Percentiles rank a stretch among this genome's conserved stretches.
phyloP scores from a whole-genome alignment of 2,329 filamentous ascomycete genomes.

The Stagonosporopsis chrysanthemi region DNA sequence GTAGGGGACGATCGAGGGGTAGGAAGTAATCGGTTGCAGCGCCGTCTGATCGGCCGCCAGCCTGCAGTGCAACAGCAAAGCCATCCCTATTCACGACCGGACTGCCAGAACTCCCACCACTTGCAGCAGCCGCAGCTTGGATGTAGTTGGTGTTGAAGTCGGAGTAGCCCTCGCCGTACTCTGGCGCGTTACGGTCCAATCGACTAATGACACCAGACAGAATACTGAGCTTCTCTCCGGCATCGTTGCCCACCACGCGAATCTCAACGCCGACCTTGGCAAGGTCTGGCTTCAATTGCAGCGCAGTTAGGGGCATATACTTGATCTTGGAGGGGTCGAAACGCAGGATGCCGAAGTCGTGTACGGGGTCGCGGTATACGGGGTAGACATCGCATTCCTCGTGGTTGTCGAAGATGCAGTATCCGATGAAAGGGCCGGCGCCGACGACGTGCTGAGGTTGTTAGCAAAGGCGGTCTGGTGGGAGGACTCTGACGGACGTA shows the following conservation, averaged over 20 bases:
- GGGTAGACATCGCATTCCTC: conserved; percentile 95
- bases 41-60: conserved; percentile 90
- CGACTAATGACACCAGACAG: conserved; percentile 96
- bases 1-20: conserved; percentile 86
- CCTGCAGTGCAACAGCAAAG: conserved; percentile 89
- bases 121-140: conserved; percentile 95
- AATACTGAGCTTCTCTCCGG: conserved; percentile 97
- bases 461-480: conserved; percentile 28
- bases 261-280: conserved; percentile 93
- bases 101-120: conserved; percentile 96
- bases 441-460: conserved; percentile 80
- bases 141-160: conserved; percentile 98
- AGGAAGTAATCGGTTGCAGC: conserved; percentile 98
- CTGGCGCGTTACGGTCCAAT: conserved; percentile 93
- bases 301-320: conserved; percentile 88
- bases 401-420: conserved; percentile 98
- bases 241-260: conserved; percentile 96
- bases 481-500: conserved; percentile 21
- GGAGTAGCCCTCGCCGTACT: conserved; percentile 94
- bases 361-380: conserved; percentile 96
- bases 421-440: conserved; percentile 95
- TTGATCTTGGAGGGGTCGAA: conserved; percentile 97
- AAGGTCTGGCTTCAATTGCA: conserved; percentile 83
- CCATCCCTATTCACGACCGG: conserved; percentile 97
- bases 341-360: conserved; percentile 96